These are phyloP conservation scores for Parathielavia hyrcaniae DNA, from an alignment of 495 filamentous ascomycete species.

Conservation along the genomic window DNA sequence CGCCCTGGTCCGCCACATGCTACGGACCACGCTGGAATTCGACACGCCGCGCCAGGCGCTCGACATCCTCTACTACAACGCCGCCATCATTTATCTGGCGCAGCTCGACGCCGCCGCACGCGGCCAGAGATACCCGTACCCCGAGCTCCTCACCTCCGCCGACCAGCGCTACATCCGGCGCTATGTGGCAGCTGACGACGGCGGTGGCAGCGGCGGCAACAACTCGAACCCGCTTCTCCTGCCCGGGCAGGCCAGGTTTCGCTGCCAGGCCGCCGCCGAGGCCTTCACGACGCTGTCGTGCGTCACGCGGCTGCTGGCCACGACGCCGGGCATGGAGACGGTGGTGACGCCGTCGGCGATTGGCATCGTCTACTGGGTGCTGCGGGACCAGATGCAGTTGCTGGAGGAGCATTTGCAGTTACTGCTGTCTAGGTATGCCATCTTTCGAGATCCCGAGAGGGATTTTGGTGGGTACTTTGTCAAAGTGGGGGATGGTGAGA, in stretches of 20 bases:
- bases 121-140: background rate
- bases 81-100: constrained; percentile 5
- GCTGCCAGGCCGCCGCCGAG: constrained; percentile 1
- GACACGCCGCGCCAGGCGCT: constrained; percentile 9
- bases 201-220: background rate
- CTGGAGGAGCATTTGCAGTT: background rate
- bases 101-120: constrained; percentile 7
- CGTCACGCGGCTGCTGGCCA: background rate
- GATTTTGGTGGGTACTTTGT: background rate
- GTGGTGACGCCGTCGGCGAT: background rate
- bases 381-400: constrained; percentile 6
- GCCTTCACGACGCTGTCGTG: background rate
- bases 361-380: constrained; percentile 3
- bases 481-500: background rate
- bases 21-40: background rate
- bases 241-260: background rate
- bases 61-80: constrained; percentile 11
- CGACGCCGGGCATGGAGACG: background rate
- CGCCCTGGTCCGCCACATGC: background rate
- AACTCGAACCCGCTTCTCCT: constrained; percentile 6
- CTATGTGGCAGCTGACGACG: background rate
- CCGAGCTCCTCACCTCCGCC: background rate
- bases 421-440: background rate
- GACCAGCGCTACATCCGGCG: background rate
- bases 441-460: background rate